These are phyloP conservation scores for Heliocybe sulcata DNA, from an alignment of 1,284 basidiomycete genomes.

Conservation along the genomic window DNA sequence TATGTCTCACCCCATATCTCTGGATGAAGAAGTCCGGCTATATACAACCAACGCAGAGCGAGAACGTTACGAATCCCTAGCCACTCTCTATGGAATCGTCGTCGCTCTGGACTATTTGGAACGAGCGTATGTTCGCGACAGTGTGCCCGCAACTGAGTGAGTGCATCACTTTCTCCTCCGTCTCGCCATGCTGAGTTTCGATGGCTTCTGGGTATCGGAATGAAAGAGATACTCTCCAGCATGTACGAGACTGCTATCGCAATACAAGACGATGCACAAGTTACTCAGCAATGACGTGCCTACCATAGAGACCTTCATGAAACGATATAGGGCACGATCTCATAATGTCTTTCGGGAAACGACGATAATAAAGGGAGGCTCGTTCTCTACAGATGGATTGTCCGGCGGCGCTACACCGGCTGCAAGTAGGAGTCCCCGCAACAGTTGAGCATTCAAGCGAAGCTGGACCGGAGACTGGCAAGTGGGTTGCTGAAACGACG, in stretches of 20 bases:
- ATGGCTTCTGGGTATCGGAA: constrained; percentile 5
- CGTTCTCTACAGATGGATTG: constrained; percentile 73
- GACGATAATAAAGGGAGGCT: background rate
- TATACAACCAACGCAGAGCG: constrained; percentile 87
- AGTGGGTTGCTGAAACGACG: constrained; percentile 98
- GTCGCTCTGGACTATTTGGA: constrained; percentile 93
- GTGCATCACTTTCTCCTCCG: constrained; percentile 23
- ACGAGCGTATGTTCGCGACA: constrained; percentile 91
- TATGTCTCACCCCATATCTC: constrained; percentile 36
- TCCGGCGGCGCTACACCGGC: constrained; percentile 85
- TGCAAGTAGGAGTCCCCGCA: constrained; percentile 92
- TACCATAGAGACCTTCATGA: constrained; percentile 88
- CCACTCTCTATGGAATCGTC: constrained; percentile 89
- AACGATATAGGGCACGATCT: constrained; percentile 65
- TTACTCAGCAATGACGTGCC: constrained; percentile 82
- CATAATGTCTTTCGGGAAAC: background rate
- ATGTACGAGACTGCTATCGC: constrained; percentile 85
- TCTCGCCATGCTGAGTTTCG: constrained; percentile 14
- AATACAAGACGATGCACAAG: constrained; percentile 97
- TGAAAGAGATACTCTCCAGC: constrained; percentile 89
- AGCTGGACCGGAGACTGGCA: constrained; percentile 81
- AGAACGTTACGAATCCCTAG: constrained; percentile 84
- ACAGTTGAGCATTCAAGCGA: constrained; percentile 91
- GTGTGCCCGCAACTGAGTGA: constrained; percentile 84
- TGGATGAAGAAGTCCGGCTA: constrained; percentile 90